Evolutionary conservation across 805 yeast genomes (phyloP).

Genomic region (Pichia membranifaciens): DNA sequence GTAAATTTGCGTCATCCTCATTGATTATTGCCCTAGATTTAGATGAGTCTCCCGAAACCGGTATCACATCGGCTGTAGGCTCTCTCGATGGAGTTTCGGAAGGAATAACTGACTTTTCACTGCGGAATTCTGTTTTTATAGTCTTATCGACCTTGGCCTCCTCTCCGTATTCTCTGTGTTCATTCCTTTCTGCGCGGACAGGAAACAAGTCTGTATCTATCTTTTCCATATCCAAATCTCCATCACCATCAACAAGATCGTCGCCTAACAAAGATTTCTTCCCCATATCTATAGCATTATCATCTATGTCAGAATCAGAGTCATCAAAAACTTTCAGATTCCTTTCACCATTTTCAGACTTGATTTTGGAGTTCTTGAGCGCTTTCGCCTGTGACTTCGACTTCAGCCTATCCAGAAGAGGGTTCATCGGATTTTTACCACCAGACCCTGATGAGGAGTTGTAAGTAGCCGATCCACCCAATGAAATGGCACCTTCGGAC

Average conservation of each 20-base stretch:
- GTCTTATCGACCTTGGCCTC: constrained; percentile 27
- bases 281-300: constrained; percentile 15
- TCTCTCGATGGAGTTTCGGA: constrained; percentile 23
- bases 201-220: constrained; percentile 60
- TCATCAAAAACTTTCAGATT: neutral
- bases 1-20: constrained; percentile 12
- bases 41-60: neutral
- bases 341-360: constrained; percentile 12
- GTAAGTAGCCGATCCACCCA: constrained; percentile 25
- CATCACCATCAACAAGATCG: constrained; percentile 9
- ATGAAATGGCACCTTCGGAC: constrained; percentile 54
- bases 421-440: constrained; percentile 30
- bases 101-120: constrained; percentile 21
- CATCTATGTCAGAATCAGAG: constrained; percentile 32
- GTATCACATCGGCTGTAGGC: constrained; percentile 14
- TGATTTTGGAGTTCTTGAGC: constrained; percentile 7
- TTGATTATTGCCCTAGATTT: constrained; percentile 1
- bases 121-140: constrained; percentile 29
- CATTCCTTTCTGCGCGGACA: constrained; percentile 57
- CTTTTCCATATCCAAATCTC: constrained; percentile 28
- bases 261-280: neutral
- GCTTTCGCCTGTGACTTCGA: constrained; percentile 2
- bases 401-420: constrained; percentile 26
- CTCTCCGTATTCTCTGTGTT: constrained; percentile 34
- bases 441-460: constrained; percentile 5